phyloP scores from a whole-genome alignment of 305 asterid genomes.

The Andrographis paniculata region DNA sequence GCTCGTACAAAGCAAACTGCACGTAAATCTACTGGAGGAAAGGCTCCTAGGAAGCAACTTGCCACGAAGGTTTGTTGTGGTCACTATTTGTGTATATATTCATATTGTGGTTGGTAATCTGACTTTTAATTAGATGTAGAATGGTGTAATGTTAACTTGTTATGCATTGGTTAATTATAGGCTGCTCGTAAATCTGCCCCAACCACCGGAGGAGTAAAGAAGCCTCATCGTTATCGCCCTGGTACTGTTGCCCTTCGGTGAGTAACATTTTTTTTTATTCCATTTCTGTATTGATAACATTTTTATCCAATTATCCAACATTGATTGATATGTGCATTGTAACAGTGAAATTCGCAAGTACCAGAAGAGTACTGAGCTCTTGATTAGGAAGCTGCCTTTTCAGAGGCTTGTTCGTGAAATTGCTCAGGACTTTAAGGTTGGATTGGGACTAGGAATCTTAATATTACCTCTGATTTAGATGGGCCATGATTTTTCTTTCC shows the following conservation, averaged over 20 bases:
- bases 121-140: no score
- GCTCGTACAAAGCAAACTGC: conserved; percentile 99
- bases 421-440: conserved; percentile 44
- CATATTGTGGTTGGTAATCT: no score
- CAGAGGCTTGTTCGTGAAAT: conserved; percentile 48
- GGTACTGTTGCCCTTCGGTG: conserved; percentile 92
- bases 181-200: conserved; percentile 93
- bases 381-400: conserved; percentile 45
- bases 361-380: conserved; percentile 44
- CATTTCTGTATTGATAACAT: no score
- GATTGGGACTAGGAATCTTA: no score
- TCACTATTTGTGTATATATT: no score
- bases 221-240: conserved; percentile 82
- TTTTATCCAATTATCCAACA: no score
- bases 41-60: conserved; percentile 97
- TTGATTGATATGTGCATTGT: neutral
- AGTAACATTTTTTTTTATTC: conserved; percentile 14
- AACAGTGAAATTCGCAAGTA: conserved; percentile 41
- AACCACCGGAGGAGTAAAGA: conserved; percentile 80
- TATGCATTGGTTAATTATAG: conserved; percentile 14
- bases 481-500: no score
- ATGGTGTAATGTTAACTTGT: no score
- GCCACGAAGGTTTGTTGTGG: conserved; percentile 62
- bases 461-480: no score
- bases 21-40: conserved; percentile 96